phyloP scores from a whole-genome alignment of 148 eudicot genomes.

The Rhododendron williamsianum region DNA sequence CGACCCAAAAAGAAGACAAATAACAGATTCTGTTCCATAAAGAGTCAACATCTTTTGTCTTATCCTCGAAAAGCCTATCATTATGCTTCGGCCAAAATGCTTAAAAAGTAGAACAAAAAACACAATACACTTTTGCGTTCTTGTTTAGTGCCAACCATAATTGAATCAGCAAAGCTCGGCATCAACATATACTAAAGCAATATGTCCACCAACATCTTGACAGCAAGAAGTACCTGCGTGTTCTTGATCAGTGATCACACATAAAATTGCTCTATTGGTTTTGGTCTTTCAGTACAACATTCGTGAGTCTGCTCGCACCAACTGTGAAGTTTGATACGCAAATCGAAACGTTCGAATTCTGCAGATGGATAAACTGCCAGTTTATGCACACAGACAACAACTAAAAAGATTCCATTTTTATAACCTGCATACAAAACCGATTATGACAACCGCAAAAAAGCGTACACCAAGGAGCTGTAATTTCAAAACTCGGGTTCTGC shows the following conservation, averaged over 20 bases:
- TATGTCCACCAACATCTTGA: background rate
- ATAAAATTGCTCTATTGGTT: constrained; percentile 37
- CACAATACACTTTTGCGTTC: background rate
- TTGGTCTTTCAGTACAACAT: constrained; percentile 50
- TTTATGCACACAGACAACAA: background rate
- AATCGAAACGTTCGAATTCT: constrained; percentile 51
- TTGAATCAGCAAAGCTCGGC: background rate
- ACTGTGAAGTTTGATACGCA: constrained; percentile 36
- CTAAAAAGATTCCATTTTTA: background rate
- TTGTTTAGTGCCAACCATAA: background rate
- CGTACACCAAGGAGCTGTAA: constrained; percentile 67
- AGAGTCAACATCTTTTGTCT: background rate
- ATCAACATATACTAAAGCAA: background rate
- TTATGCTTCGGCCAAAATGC: background rate
- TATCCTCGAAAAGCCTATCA: background rate
- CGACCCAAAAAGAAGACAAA: background rate
- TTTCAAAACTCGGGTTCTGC: constrained; percentile 28
- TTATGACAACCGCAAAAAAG: constrained; percentile 15
- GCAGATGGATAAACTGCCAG: constrained; percentile 19
- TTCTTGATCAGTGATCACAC: constrained; percentile 57
- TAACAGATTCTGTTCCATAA: background rate
- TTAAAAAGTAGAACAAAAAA: background rate
- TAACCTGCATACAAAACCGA: background rate
- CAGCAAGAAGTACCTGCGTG: constrained; percentile 40
- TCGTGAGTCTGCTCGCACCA: constrained; percentile 52